Evolutionary conservation across 164 flowering plant species (phyloP), one percentile per base, ranked within the genome.

Genomic region (Annona cherimola): DNA sequence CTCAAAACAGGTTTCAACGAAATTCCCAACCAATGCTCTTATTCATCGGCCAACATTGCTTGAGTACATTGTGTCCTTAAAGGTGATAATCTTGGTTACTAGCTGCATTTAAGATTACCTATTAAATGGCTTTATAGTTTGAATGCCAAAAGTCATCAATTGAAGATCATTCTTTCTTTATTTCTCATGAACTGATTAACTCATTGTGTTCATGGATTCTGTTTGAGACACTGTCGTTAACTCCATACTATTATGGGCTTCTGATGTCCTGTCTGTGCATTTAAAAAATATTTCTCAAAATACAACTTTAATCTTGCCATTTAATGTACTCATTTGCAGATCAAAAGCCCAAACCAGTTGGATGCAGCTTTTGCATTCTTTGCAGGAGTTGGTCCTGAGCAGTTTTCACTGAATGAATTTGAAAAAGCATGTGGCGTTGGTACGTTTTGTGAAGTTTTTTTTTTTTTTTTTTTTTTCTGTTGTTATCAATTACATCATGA

Each of bases 391-490:
- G 94, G 85, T 68, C 73, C 89, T 0, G 93, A 90, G 66, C 66
- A 81, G 41, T 83, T 89, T 74, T 67, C 79, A 26, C 18, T 80
- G 69, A 77, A 80, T 66, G 94, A 86, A 59, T 91, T 95, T 82
- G 99, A 95, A 81, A 87, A 85, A 73, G 90, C 97, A 43, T 93
- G 96, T 79, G 99, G 98, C 75, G 95, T 95, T 67, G 99, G 97
- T 95, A 89, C 70, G 4, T 75, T 35, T 73, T 4, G 45, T 19
- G 67, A 41, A 63, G 64, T 44, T 57, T 44, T n/a, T n/a, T 42
- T 42, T 12, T 20, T 11, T 5, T 42, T 57, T 2, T 11, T 59
- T 18, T 39, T 35, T 61, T 20, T 20, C 20, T 61, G 19, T 18
- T 2, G 18, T 18, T n/a, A 61, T 18, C 35, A 20, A n/a, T 61